Percentiles rank a stretch among this genome's conserved stretches.
phyloP scores from a whole-genome alignment of 75 land plant genomes.

The Cupressus sempervirens region DNA sequence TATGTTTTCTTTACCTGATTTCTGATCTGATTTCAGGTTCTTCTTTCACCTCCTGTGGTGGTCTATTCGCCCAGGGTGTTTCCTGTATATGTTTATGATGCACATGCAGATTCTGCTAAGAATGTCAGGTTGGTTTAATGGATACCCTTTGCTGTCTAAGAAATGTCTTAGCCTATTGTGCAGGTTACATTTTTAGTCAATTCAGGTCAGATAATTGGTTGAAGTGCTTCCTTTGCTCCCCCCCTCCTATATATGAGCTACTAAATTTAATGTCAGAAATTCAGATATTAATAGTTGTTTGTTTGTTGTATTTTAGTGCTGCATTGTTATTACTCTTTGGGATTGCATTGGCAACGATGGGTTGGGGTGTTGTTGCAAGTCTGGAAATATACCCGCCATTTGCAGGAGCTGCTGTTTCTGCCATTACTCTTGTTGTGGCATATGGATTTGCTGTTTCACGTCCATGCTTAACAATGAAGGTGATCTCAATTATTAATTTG shows the following conservation, averaged over 20 bases:
- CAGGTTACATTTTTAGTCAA: neutral
- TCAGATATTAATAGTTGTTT: neutral
- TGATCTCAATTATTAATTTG: conserved; percentile 13
- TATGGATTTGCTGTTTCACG: conserved; percentile 99
- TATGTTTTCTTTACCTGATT: neutral
- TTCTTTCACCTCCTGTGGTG: conserved; percentile 97
- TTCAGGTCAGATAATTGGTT: neutral
- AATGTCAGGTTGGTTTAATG: conserved; percentile 83
- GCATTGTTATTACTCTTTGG: conserved; percentile 91
- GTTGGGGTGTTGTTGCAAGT: conserved; percentile 99
- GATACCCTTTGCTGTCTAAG: neutral
- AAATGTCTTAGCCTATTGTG: neutral
- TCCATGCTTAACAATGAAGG: conserved; percentile 88
- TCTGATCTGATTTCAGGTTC: conserved; percentile 51
- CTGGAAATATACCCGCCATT: conserved; percentile 95
- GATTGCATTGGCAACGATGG: conserved; percentile 88
- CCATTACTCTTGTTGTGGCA: conserved; percentile 93
- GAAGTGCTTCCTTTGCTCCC: neutral
- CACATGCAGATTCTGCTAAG: conserved; percentile 99
- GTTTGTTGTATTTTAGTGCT: conserved; percentile 44
- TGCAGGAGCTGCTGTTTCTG: conserved; percentile 99
- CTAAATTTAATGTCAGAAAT: neutral
- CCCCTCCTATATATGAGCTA: neutral
- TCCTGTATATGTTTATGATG: conserved; percentile 99
- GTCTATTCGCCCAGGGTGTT: conserved; percentile 98